Base-by-base conservation (phyloP, 179 eudicot species). In the Beta corolliflora region DNA sequence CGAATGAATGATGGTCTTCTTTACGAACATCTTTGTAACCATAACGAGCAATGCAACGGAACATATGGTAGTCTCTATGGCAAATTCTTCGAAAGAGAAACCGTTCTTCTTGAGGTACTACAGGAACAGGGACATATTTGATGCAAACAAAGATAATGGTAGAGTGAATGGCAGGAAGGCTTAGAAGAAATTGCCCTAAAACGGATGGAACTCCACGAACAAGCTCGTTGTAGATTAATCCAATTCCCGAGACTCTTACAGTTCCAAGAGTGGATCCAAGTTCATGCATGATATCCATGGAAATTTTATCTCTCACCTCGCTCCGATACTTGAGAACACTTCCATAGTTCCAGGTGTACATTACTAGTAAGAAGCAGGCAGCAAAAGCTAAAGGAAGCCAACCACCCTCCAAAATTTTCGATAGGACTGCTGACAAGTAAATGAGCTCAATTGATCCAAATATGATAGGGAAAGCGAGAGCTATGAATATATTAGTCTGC, bases 371-470 rank as follows among this genome's bases (percentile, higher is more conserved):
- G 83, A 95, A 90, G 79, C 82, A 85, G 16, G 89, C 48, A 21
- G 99, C 98, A 31, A 94, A 94, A 10, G 85, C 99, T 7, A 95
- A 87, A 2, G 99, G 99, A 78, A 95, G 90, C 99, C 99, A 94
- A 71, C 98, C 98, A 1, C 98, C 99, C 81, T 95, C 94, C 45
- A 31, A 8, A 73, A 95, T 82, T 84, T 95, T 95, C 12, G 97
- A 81, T n/a, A 94, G 85, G n/a, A 92, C 94, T 0, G 99, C 97
- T n/a, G 97, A 92, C 56, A 95, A 45, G 85, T 92, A 95, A 61
- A 92, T 9, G 65, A 91, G 86, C 87, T 95, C 99, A 1, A 92
- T 77, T 7, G 93, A 29, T 10, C 99, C 98, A 61, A 95, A 95
- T 23, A 89, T 66, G 16, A 95, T 71, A 7, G 91, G 97, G 80